Base-by-base conservation (phyloP, 768 basidiomycete species). In the Termitomyces sp. region DNA sequence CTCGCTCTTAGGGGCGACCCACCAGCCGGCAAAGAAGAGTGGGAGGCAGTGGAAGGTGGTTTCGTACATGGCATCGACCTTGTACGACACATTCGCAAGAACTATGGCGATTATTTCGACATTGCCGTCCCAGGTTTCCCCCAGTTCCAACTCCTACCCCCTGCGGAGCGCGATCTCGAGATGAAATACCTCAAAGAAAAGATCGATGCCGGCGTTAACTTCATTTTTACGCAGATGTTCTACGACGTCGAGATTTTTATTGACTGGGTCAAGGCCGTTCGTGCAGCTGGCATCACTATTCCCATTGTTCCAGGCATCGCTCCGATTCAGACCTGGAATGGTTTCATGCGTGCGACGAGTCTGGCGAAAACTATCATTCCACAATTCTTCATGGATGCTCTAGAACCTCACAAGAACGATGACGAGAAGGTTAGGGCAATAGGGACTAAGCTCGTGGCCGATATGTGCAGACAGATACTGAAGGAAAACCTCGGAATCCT, bases 201-300 rank as follows among this genome's bases (percentile, higher is more conserved):
- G 75, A 77, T 96, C 61, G 94, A 96, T 65, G 91, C 87, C 11
- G 95, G 96, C 42, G 91, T 89, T 63, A 82, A 87, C 71, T 92
- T 96, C 77, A 97, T 98, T 75, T 97, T 98, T 79, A 97, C 96
- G 0, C 96, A 98, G 74, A 94, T 98, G 93, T 98, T 98, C 78
- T 97, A 96, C 76, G 96, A 97, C 68, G 88, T 90, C 52, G 84
- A 92, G 38, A 71, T 98, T 67, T 98, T 99, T 78, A 87, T 97
- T 69, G 80, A 81, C 54, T 99, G 97, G 97, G 95, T 92, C 44
- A 87, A 86, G 63, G 78, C 84, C 48, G 86, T 94, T 36, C 86
- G 94, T 60, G 90, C 81, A 12, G 92, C 90, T 0, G 94, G 94
- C 7, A 94, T 96, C 71, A 91, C 87, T 2, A 80, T 95, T 33